Percentiles rank a stretch among this genome's conserved stretches.
These are phyloP conservation scores for Camelina neglecta DNA, from an alignment of 345 rosid species.

Conservation along the genomic window DNA sequence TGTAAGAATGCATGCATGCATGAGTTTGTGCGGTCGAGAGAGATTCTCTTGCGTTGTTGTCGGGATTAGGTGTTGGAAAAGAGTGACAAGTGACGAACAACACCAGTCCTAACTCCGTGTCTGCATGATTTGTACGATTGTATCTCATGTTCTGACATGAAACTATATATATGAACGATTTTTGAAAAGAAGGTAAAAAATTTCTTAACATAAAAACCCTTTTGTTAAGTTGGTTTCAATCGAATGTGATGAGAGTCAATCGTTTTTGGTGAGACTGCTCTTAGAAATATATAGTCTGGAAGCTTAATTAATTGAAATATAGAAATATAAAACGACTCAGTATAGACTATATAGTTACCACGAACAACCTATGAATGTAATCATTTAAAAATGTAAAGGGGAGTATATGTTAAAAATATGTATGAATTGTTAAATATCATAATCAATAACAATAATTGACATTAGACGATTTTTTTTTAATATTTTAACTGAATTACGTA, in stretches of 20 bases:
- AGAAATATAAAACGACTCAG: not conserved
- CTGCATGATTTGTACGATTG: not conserved
- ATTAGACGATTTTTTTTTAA: too few species aligned
- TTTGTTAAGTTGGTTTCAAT: not conserved
- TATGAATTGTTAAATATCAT: too few species aligned
- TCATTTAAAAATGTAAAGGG: not conserved
- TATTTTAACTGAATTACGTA: too few species aligned
- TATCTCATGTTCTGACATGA: not conserved
- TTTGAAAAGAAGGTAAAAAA: not conserved
- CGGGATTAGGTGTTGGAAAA: constrained; percentile 14
- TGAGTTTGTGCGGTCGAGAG: not conserved
- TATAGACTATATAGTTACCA: not conserved
- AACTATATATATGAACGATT: not conserved
- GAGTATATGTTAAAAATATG: not conserved
- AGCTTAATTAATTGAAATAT: not conserved
- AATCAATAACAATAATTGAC: too few species aligned
- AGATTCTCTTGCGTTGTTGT: not conserved
- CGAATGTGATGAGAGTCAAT: not conserved
- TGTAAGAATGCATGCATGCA: constrained; percentile 19
- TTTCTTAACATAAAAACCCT: not conserved
- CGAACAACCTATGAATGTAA: not conserved
- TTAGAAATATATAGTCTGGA: not conserved
- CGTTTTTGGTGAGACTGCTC: not conserved
- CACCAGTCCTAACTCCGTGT: not conserved
- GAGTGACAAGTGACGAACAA: constrained; percentile 1